These are phyloP conservation scores for Phaffia australis DNA, from an alignment of 768 basidiomycete genomes.

Conservation along the genomic window DNA sequence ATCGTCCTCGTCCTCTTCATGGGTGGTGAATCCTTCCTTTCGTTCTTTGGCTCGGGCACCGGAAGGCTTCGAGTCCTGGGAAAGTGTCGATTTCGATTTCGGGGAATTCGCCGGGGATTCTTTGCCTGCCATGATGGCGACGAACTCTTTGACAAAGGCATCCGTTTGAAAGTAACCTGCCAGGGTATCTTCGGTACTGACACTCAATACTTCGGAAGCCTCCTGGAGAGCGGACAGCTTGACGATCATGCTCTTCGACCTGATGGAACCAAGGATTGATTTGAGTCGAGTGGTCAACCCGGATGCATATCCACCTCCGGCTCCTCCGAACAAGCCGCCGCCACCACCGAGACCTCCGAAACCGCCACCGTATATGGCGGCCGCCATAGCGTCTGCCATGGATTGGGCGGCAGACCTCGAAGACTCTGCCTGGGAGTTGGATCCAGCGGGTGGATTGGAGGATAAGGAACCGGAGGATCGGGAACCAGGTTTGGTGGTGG, in stretches of 20 bases:
- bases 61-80: background rate
- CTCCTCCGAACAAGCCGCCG: background rate
- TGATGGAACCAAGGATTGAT: slow-evolving; percentile 72
- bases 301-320: slow-evolving; percentile 62
- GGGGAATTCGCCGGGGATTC: slow-evolving; percentile 29
- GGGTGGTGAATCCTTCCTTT: slow-evolving; percentile 2
- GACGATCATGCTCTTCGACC: slow-evolving; percentile 52
- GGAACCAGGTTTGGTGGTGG: slow-evolving; percentile 4
- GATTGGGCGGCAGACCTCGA: slow-evolving; percentile 13
- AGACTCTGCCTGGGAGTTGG: slow-evolving; percentile 3
- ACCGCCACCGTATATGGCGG: background rate
- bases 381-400: slow-evolving; percentile 37
- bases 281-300: slow-evolving; percentile 78
- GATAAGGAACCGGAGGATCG: slow-evolving; percentile 23
- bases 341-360: slow-evolving; percentile 16
- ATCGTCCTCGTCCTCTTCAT: slow-evolving; percentile 28
- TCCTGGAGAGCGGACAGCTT: slow-evolving; percentile 86
- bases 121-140: slow-evolving; percentile 64
- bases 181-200: slow-evolving; percentile 93
- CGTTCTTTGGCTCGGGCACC: background rate
- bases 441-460: slow-evolving; percentile 8
- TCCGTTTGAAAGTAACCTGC: slow-evolving; percentile 93
- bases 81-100: background rate
- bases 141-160: slow-evolving; percentile 78
- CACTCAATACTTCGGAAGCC: slow-evolving; percentile 83